phyloP scores from a whole-genome alignment of 2,329 filamentous ascomycete species.

The Chaetomiaceae sp. region DNA sequence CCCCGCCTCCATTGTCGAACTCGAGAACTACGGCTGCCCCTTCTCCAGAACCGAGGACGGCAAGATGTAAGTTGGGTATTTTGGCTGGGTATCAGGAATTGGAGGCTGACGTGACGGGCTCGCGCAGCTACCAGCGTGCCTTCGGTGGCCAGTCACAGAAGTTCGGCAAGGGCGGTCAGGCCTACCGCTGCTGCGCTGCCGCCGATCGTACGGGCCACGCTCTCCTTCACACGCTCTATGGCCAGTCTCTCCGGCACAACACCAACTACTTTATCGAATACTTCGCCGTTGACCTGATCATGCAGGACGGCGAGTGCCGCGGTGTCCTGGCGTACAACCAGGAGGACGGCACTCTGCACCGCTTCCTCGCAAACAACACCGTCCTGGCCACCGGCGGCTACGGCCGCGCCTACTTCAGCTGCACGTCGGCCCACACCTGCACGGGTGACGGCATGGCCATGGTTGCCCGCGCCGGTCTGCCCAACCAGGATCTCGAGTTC shows the following conservation, averaged over 20 bases:
- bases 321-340: conserved; percentile 98
- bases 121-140: conserved; percentile 81
- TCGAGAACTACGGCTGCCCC: conserved; percentile 96
- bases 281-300: conserved; percentile 94
- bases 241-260: conserved; percentile 93
- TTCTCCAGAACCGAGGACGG: conserved; percentile 96
- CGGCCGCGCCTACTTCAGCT: conserved; percentile 96
- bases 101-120: conserved; percentile 20
- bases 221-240: conserved; percentile 96
- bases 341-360: conserved; percentile 95
- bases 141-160: conserved; percentile 97
- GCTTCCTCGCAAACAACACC: conserved; percentile 95
- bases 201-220: conserved; percentile 97
- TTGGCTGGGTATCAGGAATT: neutral
- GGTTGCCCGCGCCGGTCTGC: conserved; percentile 94
- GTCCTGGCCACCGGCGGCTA: conserved; percentile 96
- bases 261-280: conserved; percentile 99
- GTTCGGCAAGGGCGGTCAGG: conserved; percentile 94
- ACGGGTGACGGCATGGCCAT: conserved; percentile 99
- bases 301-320: conserved; percentile 95
- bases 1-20: conserved; percentile 83
- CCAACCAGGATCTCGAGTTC: conserved; percentile 99
- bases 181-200: conserved; percentile 93
- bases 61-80: conserved; percentile 64
- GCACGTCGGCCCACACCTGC: conserved; percentile 96